Evolutionary conservation across 164 flowering plant genomes (phyloP), one percentile per base, ranked within the genome.

Genomic region (Tinospora cordifolia): DNA sequence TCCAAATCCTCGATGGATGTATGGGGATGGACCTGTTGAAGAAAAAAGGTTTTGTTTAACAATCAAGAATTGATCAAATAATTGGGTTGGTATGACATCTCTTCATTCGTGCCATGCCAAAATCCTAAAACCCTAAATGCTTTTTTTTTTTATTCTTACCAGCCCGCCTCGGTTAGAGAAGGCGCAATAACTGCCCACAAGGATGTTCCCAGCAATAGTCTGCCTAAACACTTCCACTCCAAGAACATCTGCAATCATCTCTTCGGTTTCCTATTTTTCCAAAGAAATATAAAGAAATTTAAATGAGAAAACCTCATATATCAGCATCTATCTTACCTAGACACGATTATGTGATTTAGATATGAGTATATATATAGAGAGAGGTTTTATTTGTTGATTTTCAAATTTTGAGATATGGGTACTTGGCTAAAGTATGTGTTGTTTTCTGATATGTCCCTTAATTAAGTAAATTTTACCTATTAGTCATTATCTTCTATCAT

Each of bases 201-300:
- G 94, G 78, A 90, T 86, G 63, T 93, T 93, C 21, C 96, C 94
- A 21, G 98, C 98, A 78, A 92, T 85, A 4, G 98, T 92, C 81
- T 92, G 96, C 77, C 98, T 81, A 69, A 92, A 92, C 51, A 92
- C 98, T 74, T 92, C 98, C 7, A 92, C 96, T 19, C 96, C 94
- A 63, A 93, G 92, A 73, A 90, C 91, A 83, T 93, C 98, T 13
- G 96, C 91, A 73, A 93, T 87, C 78, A 93, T 71, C 78, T 93
- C 97, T 76, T 93, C 97, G 0, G 97, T 91, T 78, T 91, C 97
- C 98, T 93, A 78, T 34, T 51, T 69, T 19, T 57, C 6, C 17
- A 54, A 54, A 54, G 60, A 17, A 22, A 54, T 9, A 54, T 1
- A 30, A 30, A 4, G 4, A 4, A 4, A 30, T 2, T 30, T 30